Base-by-base conservation (phyloP, 306 rosid species). In the Acacia confusa region DNA sequence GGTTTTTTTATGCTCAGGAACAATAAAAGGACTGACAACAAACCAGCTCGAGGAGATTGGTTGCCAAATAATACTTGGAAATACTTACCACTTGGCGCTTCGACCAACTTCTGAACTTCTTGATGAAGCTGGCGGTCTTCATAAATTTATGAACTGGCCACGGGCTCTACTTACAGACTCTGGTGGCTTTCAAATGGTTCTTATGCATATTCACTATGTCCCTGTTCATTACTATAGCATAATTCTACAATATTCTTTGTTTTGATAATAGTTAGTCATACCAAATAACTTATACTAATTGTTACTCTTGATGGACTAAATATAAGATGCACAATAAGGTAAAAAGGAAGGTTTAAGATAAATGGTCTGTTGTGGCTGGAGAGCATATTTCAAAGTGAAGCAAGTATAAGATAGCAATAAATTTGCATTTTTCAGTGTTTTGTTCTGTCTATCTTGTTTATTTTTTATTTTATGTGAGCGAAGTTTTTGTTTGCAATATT, bases 121-220 rank as follows among this genome's bases (percentile, higher is more conserved):
- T 83, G 89, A 93, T 65, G 94, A 93, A 83, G 77, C 89, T 74
- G 96, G 98, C 16, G 98, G 99, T 76, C 99, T 93, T 67, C 99
- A 93, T 84, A 87, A 84, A 16, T 95, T 90, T 83, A 95, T 95
- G 99, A 95, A 95, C 86, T 95, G 98, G 99, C 93, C 91, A 25
- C 88, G 99, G 68, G 97, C 98, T 30, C 30, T 93, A 87, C 99
- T 95, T 69, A 95, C 99, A 4, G 98, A 95, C 84, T 93, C 97
- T 5, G 98, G 97, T 83, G 99, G 98, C 83, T 95, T 95, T 90
- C 97, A 95, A 85, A 95, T 95, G 97, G 99, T 95, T 72, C 72
- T 82, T 74, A 69, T 81, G 64, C 40, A 47, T 69, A 38, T 63
- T 64, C 65, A 24, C 50, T 70, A 48, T 72, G 17, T 1, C 70